Evolutionary conservation across 2,329 filamentous ascomycete species (phyloP), one percentile per base, ranked within the genome.

Genomic region (Boeremia lycopersici): DNA sequence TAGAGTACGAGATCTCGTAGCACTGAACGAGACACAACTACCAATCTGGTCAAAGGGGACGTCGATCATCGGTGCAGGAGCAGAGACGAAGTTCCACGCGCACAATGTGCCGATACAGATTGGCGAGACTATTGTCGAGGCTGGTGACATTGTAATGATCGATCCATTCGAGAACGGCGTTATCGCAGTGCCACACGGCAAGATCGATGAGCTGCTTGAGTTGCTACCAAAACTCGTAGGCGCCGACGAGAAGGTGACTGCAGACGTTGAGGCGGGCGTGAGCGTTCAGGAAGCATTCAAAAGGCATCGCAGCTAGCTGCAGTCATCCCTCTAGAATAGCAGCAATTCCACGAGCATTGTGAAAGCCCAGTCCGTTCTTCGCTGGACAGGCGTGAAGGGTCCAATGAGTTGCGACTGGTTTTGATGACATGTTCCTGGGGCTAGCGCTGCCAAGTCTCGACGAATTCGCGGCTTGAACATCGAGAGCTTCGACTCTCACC

Each of bases 201-300:
- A 85, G 64, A 70, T 91, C 9, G 78, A 81, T 10, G 80, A 82
- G 42, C 83, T 90, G 17, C 66, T 90, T 11, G 82, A 83, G 43
- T 66, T 90, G 60, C 44, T 74, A 38, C 86, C 86, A 10, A 66
- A 61, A 59, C 58, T 79, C 34, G 74, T 76, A 43, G 66, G 64
- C 23, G 76, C 74, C 2, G 78, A 81, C 58, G 77, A 78, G 56
- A 75, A 64, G 56, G 76, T 79, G 19, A 63, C 77, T 70, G 79
- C 81, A 41, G 88, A 88, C 61, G 86, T 91, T n/a, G 71, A 79
- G 42, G 75, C 77, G 33, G 88, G 89, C 8, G 79, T 82, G 65
- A 83, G 79, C 17, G 85, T 90, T 15, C 79, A 82, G 49, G 87
- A 89, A 57, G 86, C 88, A 2, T 90, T 92, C 66, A 81, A 82